Percentiles rank a stretch among this genome's conserved stretches.
phyloP scores from a whole-genome alignment of 495 filamentous ascomycete species.

The Thermothielavioides terrestris region DNA sequence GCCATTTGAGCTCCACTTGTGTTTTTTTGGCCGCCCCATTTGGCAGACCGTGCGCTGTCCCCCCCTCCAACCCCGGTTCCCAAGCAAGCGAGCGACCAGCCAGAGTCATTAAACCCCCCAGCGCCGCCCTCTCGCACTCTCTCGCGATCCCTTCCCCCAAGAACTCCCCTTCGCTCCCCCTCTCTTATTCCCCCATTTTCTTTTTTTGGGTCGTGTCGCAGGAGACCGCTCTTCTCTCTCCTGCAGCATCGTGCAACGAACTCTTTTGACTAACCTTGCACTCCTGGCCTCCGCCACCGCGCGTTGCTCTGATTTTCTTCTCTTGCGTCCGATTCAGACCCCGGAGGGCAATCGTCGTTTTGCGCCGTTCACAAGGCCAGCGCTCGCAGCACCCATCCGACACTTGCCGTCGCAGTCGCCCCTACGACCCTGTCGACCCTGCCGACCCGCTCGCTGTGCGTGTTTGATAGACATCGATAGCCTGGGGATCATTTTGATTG shows the following conservation, averaged over 20 bases:
- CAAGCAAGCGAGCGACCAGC: constrained; percentile 2
- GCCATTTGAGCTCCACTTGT: too few relatives aligned
- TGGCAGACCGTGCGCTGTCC: neutral
- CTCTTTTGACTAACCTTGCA: neutral
- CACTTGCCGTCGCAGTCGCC: constrained; percentile 29
- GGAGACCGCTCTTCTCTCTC: constrained; percentile 19
- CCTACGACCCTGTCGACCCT: constrained; percentile 16
- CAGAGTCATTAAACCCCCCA: constrained; percentile 32
- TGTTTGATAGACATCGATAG: constrained; percentile 27
- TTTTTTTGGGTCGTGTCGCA: constrained; percentile 24
- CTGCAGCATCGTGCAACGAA: constrained; percentile 12
- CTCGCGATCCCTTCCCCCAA: constrained; percentile 29
- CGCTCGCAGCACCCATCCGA: constrained; percentile 16
- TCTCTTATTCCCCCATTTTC: constrained; percentile 24
- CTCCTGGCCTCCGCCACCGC: neutral
- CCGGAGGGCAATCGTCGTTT: constrained; percentile 23
- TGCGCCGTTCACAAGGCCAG: constrained; percentile 6
- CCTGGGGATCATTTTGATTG: constrained; percentile 32
- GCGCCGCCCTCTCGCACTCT: constrained; percentile 25
- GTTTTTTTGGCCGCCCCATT: too few relatives aligned
- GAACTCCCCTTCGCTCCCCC: constrained; percentile 22
- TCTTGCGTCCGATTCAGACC: constrained; percentile 11
- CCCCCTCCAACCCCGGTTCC: neutral
- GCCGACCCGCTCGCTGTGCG: constrained; percentile 11
- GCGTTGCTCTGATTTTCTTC: neutral